A percentile compares a stretch with the other conserved stretches of the same genome.
These are phyloP conservation scores for Trichoderma virens DNA, from an alignment of 495 filamentous ascomycete genomes.

Conservation along the genomic window DNA sequence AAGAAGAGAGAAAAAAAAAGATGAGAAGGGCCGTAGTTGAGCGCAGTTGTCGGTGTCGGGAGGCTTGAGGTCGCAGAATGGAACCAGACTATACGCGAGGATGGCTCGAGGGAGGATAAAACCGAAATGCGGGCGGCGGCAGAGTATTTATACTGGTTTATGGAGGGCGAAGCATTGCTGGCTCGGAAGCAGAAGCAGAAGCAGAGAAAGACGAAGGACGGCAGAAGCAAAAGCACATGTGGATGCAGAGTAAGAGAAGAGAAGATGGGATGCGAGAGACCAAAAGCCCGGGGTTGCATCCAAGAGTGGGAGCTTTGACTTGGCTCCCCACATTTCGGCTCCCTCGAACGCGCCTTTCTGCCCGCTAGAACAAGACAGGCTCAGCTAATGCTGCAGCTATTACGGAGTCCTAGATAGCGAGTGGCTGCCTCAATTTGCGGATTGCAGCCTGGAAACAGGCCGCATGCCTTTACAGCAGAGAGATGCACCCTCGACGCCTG, in stretches of 20 bases:
- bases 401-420: no score
- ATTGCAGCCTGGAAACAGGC: no score
- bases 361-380: not conserved
- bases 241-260: not conserved
- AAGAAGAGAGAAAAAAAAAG: conserved; percentile 16
- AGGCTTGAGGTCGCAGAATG: not conserved
- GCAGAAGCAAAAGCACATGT: not conserved
- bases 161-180: conserved; percentile 8
- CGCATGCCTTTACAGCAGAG: no score
- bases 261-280: no score
- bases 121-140: not conserved
- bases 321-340: not conserved
- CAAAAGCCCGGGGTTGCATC: no score
- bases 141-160: conserved; percentile 7
- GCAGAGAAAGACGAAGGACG: not conserved
- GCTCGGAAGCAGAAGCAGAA: not conserved
- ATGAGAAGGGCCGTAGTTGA: conserved; percentile 11
- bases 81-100: not conserved
- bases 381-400: no score
- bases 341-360: not conserved
- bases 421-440: no score
- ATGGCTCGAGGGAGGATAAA: no score
- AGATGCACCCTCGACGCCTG: no score
- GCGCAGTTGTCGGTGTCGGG: conserved; percentile 14
- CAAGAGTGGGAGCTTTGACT: no score